Evolutionary conservation across 208 protist species (phyloP).

Genomic region (Porcisia hertigi): DNA sequence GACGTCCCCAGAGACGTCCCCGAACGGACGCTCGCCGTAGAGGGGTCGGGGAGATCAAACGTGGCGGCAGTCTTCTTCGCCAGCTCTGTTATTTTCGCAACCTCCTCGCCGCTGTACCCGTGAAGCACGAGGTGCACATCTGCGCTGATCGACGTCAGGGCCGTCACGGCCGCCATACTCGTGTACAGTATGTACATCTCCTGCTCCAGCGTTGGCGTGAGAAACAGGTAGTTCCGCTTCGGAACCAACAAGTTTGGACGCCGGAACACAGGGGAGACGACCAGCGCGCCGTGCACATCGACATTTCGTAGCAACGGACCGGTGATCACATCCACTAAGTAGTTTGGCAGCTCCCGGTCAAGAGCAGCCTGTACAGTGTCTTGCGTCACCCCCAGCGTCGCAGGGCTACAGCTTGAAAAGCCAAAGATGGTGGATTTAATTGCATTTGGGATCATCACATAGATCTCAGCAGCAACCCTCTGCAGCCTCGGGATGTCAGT

Average conservation of each 20-base stretch:
- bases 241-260: neutral
- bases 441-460: neutral
- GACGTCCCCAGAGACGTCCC: neutral
- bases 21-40: neutral
- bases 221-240: slow-evolving; percentile 4
- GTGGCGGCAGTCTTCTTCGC: no score
- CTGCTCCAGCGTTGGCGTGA: slow-evolving; percentile 53
- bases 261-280: neutral
- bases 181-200: slow-evolving; percentile 42
- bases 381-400: neutral
- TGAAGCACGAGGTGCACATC: slow-evolving; percentile 5
- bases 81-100: no score
- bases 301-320: neutral
- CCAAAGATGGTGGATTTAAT: no score
- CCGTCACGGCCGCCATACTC: neutral
- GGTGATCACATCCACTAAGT: neutral
- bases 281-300: neutral
- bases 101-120: slow-evolving; percentile 9
- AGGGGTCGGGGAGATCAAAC: neutral
- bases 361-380: neutral
- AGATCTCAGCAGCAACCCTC: neutral
- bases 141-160: neutral
- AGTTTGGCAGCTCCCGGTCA: neutral
- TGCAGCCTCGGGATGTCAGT: neutral
- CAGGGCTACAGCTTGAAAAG: no score